These are phyloP conservation scores for Breviolum minutum DNA, from an alignment of 73 alveolate species.

Conservation along the genomic window DNA sequence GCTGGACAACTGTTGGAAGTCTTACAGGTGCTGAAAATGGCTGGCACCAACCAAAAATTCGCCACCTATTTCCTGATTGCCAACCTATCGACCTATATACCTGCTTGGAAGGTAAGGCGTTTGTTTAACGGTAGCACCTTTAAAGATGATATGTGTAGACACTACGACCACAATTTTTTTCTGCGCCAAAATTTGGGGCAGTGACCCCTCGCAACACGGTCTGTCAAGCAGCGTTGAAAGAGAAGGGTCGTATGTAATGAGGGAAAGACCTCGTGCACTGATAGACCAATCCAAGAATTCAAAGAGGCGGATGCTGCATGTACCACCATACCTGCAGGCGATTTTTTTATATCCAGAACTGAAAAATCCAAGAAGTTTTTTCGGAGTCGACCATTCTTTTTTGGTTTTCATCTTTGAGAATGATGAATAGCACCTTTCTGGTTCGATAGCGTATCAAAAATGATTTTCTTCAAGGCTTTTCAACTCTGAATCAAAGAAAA, in stretches of 20 bases:
- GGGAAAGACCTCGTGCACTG: constrained; percentile 12
- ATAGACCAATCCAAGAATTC: not conserved
- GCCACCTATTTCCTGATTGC: too few relatives aligned
- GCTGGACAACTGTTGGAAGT: too few relatives aligned
- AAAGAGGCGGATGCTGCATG: constrained; percentile 26
- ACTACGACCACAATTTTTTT: not conserved
- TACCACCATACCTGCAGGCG: not conserved
- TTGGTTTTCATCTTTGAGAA: not conserved
- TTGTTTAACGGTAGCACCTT: too few relatives aligned
- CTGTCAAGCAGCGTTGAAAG: not conserved
- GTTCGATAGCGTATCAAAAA: not conserved
- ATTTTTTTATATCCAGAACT: not conserved
- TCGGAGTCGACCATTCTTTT: not conserved
- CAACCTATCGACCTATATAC: not conserved
- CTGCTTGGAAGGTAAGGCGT: too few relatives aligned
- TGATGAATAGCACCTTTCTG: not conserved
- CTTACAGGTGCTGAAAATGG: too few relatives aligned
- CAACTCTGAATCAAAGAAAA: too few relatives aligned
- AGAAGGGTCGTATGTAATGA: constrained; percentile 3
- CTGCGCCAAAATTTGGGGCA: not conserved
- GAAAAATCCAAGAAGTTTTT: not conserved
- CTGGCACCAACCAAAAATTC: too few relatives aligned
- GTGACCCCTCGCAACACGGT: not conserved
- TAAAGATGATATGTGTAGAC: too few relatives aligned
- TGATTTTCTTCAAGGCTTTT: too few relatives aligned